Base-by-base conservation (phyloP, 2,329 filamentous ascomycete species). In the Penicillium sp. region DNA sequence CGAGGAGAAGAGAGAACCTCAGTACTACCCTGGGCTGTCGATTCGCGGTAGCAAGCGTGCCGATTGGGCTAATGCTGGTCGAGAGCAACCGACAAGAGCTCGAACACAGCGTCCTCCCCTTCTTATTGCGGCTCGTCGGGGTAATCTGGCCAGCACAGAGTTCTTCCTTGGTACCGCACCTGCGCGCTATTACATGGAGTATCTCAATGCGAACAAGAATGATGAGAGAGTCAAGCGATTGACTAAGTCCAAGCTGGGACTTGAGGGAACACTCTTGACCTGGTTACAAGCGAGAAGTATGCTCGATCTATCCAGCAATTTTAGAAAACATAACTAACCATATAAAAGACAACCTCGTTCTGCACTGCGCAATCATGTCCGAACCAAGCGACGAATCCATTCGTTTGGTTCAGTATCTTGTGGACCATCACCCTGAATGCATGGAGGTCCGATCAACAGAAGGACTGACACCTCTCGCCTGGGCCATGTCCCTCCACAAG, bases 121-220 rank as follows among this genome's bases (percentile, higher is more conserved):
- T 16, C 63, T 78, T 21, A 53, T 63, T 8, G 67, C 73, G 27
- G 71, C 72, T 1, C 48, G 64, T 5, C 51, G 62, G n/a, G 73
- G 85, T 3, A 87, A 79, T 21, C 70, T 93, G n/a, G 83, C 87
- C 39, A 81, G 82, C 19, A 84, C 91, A 0, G 86, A 94, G 67
- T 95, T 89, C 84, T 90, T 93, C 70, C 73, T 91, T 54, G 86
- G 88, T 56, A 88, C 90, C 59, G 82, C 84, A 0, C 89, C 91
- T 0, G 75, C 84, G 63, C 80, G 85, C 29, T 79, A 84, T 53
- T 94, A 94, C 67, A 73, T 81, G 27, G 84, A 90, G 45, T 94
- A 92, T 68, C 81, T 86, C 0, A 82, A 85, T 61, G 71, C 77
- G 1, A 82, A 89, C 53, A 73, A 81, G 50, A 79, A 84, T 39